Percentiles rank a stretch among this genome's conserved stretches.
These are phyloP conservation scores for Phytophthora macrochlamydospora DNA, from an alignment of 352 stramenopile species.

Conservation along the genomic window DNA sequence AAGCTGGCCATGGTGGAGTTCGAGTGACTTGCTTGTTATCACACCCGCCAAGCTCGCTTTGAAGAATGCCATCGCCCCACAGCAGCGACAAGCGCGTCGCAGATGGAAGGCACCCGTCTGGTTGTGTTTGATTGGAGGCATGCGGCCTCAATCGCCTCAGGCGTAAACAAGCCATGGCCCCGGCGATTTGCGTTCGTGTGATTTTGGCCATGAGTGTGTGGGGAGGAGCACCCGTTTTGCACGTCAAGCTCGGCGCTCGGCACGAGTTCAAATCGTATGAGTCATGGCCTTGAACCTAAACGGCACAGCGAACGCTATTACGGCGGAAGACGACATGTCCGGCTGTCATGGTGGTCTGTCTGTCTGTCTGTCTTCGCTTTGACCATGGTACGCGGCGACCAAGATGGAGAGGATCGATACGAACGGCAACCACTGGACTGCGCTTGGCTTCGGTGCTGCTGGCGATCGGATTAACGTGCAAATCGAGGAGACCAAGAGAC, in stretches of 20 bases:
- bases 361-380: slow-evolving; percentile 12
- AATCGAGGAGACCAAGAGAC: too few relatives aligned
- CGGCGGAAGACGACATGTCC: slow-evolving; percentile 8
- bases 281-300: slow-evolving; percentile 33
- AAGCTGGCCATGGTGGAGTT: slow-evolving; percentile 21
- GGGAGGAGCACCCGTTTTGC: slow-evolving; percentile 1
- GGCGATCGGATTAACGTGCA: too few relatives aligned
- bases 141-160: slow-evolving; percentile 32
- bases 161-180: slow-evolving; percentile 32
- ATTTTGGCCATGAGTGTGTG: slow-evolving; percentile 19
- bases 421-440: neutral
- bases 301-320: neutral
- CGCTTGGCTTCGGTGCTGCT: too few relatives aligned
- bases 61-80: slow-evolving; percentile 15
- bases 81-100: slow-evolving; percentile 30
- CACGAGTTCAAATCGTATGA: slow-evolving; percentile 26
- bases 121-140: slow-evolving; percentile 14
- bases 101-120: slow-evolving; percentile 22
- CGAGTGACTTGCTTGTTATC: slow-evolving; percentile 26
- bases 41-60: slow-evolving; percentile 13
- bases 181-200: slow-evolving; percentile 31
- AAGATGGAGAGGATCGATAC: slow-evolving; percentile 16
- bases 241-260: neutral
- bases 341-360: slow-evolving; percentile 9
- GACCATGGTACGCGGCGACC: slow-evolving; percentile 22